A percentile compares a stretch with the other conserved stretches of the same genome.
These are phyloP conservation scores for Planoprotostelium fungivorum DNA, from an alignment of 78 protist species.

Conservation along the genomic window DNA sequence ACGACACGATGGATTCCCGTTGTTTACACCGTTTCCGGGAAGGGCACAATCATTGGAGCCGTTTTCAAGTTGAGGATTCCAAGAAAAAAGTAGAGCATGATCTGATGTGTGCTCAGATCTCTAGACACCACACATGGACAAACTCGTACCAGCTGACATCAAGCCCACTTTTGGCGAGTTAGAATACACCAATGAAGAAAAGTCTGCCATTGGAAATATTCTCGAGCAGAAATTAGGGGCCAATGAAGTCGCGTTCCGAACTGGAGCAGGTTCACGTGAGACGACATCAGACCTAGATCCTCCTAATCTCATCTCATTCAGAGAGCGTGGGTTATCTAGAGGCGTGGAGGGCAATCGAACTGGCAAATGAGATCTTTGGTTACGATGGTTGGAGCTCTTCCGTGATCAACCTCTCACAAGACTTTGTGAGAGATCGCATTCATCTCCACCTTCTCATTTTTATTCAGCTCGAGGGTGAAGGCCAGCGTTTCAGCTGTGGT, in stretches of 20 bases:
- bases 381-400: constrained; percentile 73
- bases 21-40: no score
- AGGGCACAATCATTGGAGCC: no score
- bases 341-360: constrained; percentile 63
- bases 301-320: background rate
- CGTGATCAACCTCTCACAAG: constrained; percentile 32
- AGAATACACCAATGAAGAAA: background rate
- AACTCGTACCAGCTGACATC: no score
- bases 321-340: constrained; percentile 42
- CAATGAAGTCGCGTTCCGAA: background rate
- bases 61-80: no score
- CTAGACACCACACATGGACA: no score
- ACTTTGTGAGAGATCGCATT: constrained; percentile 28
- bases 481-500: constrained; percentile 4
- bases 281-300: no score
- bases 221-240: background rate
- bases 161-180: background rate
- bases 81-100: no score
- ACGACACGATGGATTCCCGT: no score
- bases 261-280: background rate
- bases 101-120: no score
- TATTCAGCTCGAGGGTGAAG: no score
- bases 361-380: constrained; percentile 68
- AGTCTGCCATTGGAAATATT: background rate
- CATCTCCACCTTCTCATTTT: background rate